These are phyloP conservation scores for Conidiobolus coronatus DNA, from an alignment of 371 early-diverging fungal genomes.

Conservation along the genomic window DNA sequence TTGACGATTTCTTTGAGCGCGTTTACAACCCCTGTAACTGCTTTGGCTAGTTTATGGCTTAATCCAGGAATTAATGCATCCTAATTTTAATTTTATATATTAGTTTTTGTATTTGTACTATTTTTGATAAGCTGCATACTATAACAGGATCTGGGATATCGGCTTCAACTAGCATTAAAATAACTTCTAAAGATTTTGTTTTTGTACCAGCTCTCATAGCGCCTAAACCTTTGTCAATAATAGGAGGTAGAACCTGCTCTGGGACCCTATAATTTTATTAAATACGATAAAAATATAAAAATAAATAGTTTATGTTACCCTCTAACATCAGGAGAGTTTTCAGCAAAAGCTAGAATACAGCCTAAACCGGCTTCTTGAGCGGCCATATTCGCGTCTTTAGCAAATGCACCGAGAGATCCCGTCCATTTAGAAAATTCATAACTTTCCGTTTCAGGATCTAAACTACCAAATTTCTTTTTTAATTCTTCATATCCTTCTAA, in stretches of 20 bases:
- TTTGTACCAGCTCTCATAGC: slow-evolving; percentile 63
- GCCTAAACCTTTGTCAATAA: slow-evolving; percentile 75
- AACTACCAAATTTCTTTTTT: slow-evolving; percentile 31
- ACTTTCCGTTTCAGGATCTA: slow-evolving; percentile 26
- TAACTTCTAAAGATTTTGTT: slow-evolving; percentile 46
- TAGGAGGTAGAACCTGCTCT: slow-evolving; percentile 41
- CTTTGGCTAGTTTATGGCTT: slow-evolving; percentile 75
- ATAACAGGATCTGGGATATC: slow-evolving; percentile 64
- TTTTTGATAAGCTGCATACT: slow-evolving; percentile 16
- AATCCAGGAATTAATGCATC: slow-evolving; percentile 53
- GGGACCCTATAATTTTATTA: slow-evolving; percentile 33
- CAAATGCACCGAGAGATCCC: slow-evolving; percentile 47
- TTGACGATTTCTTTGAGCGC: slow-evolving; percentile 51
- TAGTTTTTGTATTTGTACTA: not conserved
- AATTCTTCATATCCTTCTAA: slow-evolving; percentile 68
- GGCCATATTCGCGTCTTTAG: slow-evolving; percentile 66
- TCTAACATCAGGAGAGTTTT: slow-evolving; percentile 53
- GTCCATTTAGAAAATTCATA: slow-evolving; percentile 42
- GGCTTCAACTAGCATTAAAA: slow-evolving; percentile 68
- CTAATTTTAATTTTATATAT: slow-evolving; percentile 14
- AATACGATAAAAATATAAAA: not conserved
- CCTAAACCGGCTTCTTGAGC: slow-evolving; percentile 76
- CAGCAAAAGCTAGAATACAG: slow-evolving; percentile 48
- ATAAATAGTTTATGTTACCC: slow-evolving; percentile 16
- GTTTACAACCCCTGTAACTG: slow-evolving; percentile 49